Base-by-base conservation (phyloP, 495 filamentous ascomycete genomes). In the Hyaloscypha finlandica region DNA sequence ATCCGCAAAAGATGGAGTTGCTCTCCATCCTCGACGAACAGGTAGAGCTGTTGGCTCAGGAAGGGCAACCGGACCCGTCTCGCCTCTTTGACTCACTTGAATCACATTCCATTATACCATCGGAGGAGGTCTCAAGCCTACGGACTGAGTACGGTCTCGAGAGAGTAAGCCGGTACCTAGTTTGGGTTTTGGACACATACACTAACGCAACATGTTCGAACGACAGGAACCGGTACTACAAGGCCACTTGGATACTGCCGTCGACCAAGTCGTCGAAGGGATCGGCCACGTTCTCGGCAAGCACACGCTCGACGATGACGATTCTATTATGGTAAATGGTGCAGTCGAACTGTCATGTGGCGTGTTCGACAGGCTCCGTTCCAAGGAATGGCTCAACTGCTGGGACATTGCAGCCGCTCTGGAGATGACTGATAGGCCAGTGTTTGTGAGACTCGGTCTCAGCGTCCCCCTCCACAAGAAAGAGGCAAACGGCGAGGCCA, bases 391-490 rank as follows among this genome's bases (percentile, higher is more conserved):
- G 59, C 59, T 68, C 19, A 63, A 68, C 63, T 68, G 59, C 31
- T 68, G 33, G 65, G 59, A 68, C 29, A 68, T 68, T 63, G 25
- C 32, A 57, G 59, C 65, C 52, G 59, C 65, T 68, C 48, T 68
- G 42, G 59, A 68, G 54, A 68, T 68, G 61, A 68, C 60, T 42
- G 53, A 68, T 68, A 63, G 61, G 66, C 66, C 60, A n/a, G 53
- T 60, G 53, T 64, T 68, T 64, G 60, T 68, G 32, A 42, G 51
- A 52, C 54, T 68, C 31, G 56, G 51, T 64, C 51, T 64, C 31
- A 68, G 66, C 22, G 59, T 68, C 35, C 54, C 60, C 6, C 32
- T 68, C 53, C 39, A 68, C 53, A 64, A 68, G 54, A 64, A 63
- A 64, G 60, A 64, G 9, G 42, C 53, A 51, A 68, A 64, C 31